phyloP scores from a whole-genome alignment of 371 early-diverging fungal species.

The Sporodiniella umbellata region DNA sequence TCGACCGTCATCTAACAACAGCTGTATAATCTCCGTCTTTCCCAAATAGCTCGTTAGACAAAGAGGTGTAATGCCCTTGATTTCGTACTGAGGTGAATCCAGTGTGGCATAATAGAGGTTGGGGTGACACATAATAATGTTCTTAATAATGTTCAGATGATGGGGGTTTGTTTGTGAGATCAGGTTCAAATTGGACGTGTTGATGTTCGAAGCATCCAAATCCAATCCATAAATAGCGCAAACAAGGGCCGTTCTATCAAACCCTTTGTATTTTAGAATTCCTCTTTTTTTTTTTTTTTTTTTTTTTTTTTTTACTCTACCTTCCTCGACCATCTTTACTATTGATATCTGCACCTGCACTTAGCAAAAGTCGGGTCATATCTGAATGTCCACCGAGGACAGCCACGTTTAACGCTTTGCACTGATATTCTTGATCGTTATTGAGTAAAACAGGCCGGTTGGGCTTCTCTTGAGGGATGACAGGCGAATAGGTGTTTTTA shows the following conservation, averaged over 20 bases:
- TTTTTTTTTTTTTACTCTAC: conserved; percentile 23
- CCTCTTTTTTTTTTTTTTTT: background rate
- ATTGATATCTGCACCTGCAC: conserved; percentile 64
- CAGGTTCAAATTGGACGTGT: conserved; percentile 55
- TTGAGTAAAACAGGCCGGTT: conserved; percentile 28
- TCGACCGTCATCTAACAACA: conserved; percentile 62
- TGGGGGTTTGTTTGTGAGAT: conserved; percentile 54
- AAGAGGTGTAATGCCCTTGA: conserved; percentile 71
- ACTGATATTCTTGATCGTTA: conserved; percentile 45
- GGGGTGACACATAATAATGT: conserved; percentile 54
- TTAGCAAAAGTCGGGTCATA: conserved; percentile 55
- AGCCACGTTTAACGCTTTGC: conserved; percentile 68
- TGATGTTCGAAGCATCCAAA: conserved; percentile 50
- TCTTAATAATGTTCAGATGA: conserved; percentile 58
- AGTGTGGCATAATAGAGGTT: conserved; percentile 52
- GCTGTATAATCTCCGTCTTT: conserved; percentile 57
- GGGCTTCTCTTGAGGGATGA: conserved; percentile 32
- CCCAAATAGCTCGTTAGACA: conserved; percentile 73
- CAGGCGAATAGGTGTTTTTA: conserved; percentile 39
- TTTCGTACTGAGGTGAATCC: conserved; percentile 65
- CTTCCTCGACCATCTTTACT: conserved; percentile 69
- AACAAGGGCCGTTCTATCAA: conserved; percentile 50
- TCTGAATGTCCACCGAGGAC: conserved; percentile 63
- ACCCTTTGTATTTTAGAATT: background rate
- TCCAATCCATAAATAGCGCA: conserved; percentile 63